Base-by-base conservation (phyloP, 768 basidiomycete species). In the Pleurotus eryngii region DNA sequence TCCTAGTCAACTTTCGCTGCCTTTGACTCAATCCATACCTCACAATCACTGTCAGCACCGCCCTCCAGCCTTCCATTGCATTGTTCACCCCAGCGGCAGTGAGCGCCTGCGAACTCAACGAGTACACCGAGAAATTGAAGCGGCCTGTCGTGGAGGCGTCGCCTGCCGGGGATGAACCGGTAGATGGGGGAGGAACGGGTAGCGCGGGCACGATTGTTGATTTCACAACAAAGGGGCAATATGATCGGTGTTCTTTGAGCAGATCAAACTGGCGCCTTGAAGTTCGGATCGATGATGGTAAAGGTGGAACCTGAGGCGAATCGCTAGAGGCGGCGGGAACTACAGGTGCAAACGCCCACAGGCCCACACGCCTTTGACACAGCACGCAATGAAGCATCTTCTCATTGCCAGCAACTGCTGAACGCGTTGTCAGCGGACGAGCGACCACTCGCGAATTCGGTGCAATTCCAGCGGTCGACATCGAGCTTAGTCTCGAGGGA, bases 141-240 rank as follows among this genome's bases (percentile, higher is more conserved):
- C 51, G 37, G 14, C 42, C 42, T 45, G 11, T 14, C n/a, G 42
- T 9, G 2, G 65, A 59, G 37, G 56, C 47, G 8, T 56, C 53
- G 17, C 61, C 42, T 11, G 62, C 50, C 15, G 62, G 60, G 35
- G 50, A 27, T 50, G 27, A 60, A 59, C 12, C 43, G 27, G 64
- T 60, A 17, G 70, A 61, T 4, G 63, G 57, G 0, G 67, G 60
- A 39, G 72, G 72, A 17, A 74, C 65, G 9, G 83, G 79, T 7
- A 84, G 68, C 2, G 83, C 80, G 3, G 87, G 87, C 9, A 90
- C 74, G 2, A 76, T 64, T 2, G 87, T 90, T 5, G 88, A 89
- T 12, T 81, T 79, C 37, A 87, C 84, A 26, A 90, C 81, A 60
- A 91, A 93, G n/a, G 91, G 91, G 62, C 92, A 93, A 63, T 89